Conservation (phyloP, 2,329 filamentous ascomycete genomes). For the Aspergillus novoparasiticus region DNA sequence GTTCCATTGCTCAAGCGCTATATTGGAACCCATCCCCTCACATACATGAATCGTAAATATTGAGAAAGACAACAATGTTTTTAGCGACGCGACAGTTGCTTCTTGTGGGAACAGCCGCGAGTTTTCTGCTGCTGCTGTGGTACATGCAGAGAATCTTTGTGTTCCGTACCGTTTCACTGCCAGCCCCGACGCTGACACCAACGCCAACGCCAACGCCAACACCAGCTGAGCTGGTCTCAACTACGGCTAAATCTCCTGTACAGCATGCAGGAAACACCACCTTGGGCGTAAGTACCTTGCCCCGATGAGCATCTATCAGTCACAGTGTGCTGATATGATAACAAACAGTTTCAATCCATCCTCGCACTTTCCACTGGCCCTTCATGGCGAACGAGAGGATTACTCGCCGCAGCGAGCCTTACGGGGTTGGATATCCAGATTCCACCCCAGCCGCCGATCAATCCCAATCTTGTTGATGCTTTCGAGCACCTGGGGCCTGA, state of each 20-base stretch:
- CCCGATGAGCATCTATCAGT: neutral
- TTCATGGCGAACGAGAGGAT: constrained; percentile 41
- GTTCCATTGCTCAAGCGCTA: neutral
- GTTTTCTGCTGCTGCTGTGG: neutral
- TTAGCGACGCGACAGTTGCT: neutral
- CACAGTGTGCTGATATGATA: neutral
- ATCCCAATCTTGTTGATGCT: constrained; percentile 30
- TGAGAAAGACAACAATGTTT: neutral
- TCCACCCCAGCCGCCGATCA: constrained; percentile 34
- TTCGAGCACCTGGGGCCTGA: constrained; percentile 28
- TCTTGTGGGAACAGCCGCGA: neutral
- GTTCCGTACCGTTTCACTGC: neutral
- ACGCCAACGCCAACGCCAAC: neutral
- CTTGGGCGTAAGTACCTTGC: constrained; percentile 2
- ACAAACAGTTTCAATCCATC: constrained; percentile 28
- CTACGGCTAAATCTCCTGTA: neutral
- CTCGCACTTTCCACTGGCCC: constrained; percentile 35
- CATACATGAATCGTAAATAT: neutral
- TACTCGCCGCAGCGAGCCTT: constrained; percentile 37
- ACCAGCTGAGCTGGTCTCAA: neutral
- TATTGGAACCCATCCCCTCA: neutral
- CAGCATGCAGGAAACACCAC: neutral
- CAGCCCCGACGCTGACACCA: neutral
- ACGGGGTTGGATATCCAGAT: constrained; percentile 36
- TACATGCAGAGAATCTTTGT: neutral